phyloP scores from a whole-genome alignment of 257 asterid species.

The Solanum bulbocastanum region DNA sequence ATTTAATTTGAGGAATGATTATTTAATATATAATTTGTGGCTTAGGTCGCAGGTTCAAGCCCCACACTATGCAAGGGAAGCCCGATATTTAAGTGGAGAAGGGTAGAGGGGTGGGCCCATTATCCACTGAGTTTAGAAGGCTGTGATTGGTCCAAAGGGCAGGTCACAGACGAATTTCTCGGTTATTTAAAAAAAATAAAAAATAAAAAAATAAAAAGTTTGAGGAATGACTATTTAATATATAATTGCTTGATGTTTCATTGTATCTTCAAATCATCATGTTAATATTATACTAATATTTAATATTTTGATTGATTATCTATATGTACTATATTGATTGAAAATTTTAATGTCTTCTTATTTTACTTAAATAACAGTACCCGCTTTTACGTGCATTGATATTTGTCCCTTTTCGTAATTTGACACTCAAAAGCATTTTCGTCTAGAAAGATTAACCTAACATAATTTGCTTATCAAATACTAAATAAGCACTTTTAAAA shows the following conservation, averaged over 20 bases:
- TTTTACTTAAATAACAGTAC: not conserved
- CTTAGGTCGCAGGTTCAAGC: too few species aligned
- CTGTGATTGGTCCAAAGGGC: too few species aligned
- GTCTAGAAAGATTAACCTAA: not conserved
- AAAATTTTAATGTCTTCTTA: not conserved
- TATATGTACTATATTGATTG: not conserved
- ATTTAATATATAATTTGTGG: not conserved
- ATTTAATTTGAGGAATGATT: not conserved
- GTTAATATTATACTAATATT: not conserved
- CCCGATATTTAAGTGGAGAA: too few species aligned
- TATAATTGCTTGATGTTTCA: not conserved
- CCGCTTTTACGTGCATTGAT: not conserved
- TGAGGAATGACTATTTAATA: not conserved
- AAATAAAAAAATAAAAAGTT: too few species aligned
- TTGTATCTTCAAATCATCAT: not conserved
- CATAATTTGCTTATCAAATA: not conserved
- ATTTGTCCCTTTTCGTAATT: not conserved
- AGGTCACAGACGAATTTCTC: too few species aligned
- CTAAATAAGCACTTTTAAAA: not conserved
- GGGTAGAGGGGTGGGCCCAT: too few species aligned
- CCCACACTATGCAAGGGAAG: too few species aligned
- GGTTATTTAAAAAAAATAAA: too few species aligned
- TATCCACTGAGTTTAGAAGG: too few species aligned
- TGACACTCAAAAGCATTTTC: not conserved
- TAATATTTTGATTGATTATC: not conserved